These are phyloP conservation scores for Emericellopsis atlantica DNA, from an alignment of 2,329 filamentous ascomycete species.

Conservation along the genomic window DNA sequence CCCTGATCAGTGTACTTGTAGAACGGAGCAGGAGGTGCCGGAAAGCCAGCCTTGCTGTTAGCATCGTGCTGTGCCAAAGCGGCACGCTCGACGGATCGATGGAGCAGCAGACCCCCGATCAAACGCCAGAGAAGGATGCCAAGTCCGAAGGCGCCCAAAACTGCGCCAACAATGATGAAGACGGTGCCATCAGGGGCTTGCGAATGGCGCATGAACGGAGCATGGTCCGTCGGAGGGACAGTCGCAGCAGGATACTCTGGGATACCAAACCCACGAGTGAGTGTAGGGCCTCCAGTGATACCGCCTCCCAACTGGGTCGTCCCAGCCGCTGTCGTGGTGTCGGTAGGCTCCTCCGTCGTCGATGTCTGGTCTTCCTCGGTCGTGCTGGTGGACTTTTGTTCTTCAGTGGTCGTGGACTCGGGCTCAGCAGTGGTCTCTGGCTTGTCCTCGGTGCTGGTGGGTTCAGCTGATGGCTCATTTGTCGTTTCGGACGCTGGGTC, in stretches of 20 bases:
- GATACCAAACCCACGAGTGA: conserved; percentile 24
- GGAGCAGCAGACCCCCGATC: conserved; percentile 79
- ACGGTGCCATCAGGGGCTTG: conserved; percentile 82
- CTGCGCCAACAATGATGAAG: conserved; percentile 87
- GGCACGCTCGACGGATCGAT: conserved; percentile 79
- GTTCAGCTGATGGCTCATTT: background rate
- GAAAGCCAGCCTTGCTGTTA: conserved; percentile 58
- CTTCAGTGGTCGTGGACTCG: background rate
- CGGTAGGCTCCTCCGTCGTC: conserved; percentile 3
- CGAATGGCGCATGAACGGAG: conserved; percentile 86
- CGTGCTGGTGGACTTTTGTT: conserved; percentile 3
- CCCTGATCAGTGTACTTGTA: conserved; percentile 52
- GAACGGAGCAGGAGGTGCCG: conserved; percentile 42
- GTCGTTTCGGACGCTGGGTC: background rate
- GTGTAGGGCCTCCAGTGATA: conserved; percentile 24
- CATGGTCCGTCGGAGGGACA: conserved; percentile 71
- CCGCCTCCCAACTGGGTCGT: conserved; percentile 3
- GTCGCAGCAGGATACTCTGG: conserved; percentile 57
- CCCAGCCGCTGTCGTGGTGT: conserved; percentile 5
- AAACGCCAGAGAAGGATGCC: conserved; percentile 81
- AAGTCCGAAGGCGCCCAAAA: conserved; percentile 70
- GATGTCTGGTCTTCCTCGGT: conserved; percentile 1
- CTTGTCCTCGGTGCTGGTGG: background rate
- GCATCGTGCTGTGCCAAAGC: conserved; percentile 58
- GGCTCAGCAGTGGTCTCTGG: background rate